A percentile compares a stretch with the other conserved stretches of the same genome.
Conservation (phyloP, 1,139 yeast genomes). For the Hansenula sp. region DNA sequence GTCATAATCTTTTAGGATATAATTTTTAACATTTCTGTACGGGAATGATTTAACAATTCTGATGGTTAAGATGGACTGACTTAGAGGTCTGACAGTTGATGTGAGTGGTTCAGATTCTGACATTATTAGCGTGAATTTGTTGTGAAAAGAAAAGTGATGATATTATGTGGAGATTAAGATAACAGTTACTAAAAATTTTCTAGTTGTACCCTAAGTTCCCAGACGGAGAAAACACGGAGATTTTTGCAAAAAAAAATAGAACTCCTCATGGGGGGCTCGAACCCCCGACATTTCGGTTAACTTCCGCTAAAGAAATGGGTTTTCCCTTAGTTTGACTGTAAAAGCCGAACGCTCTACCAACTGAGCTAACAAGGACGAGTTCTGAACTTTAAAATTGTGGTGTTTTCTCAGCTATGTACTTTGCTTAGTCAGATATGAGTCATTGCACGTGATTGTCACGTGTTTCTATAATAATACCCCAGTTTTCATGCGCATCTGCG, state of each 20-base stretch:
- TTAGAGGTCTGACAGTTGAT: slow-evolving; percentile 29
- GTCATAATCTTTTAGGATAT: slow-evolving; percentile 69
- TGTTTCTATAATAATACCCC: too few relatives aligned
- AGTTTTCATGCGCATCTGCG: too few relatives aligned
- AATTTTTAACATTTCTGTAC: slow-evolving; percentile 83
- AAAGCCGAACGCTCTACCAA: slow-evolving; percentile 21
- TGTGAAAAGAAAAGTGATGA: not conserved
- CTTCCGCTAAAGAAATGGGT: slow-evolving; percentile 12
- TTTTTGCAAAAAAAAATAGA: slow-evolving; percentile 7
- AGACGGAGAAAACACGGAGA: too few relatives aligned
- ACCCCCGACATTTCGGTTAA: slow-evolving; percentile 21
- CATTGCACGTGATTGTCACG: too few relatives aligned
- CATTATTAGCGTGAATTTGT: slow-evolving; percentile 7
- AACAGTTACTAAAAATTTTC: too few relatives aligned
- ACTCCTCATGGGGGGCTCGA: slow-evolving; percentile 23
- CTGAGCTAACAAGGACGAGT: slow-evolving; percentile 23
- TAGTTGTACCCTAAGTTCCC: too few relatives aligned
- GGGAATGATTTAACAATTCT: slow-evolving; percentile 90
- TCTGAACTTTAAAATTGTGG: slow-evolving; percentile 1
- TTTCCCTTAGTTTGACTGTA: slow-evolving; percentile 13
- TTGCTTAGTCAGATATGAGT: too few relatives aligned
- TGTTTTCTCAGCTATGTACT: not conserved
- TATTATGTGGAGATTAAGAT: too few relatives aligned
- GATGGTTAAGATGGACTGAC: slow-evolving; percentile 67
- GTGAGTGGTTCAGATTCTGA: slow-evolving; percentile 30